Percentiles rank a stretch among this genome's conserved stretches.
phyloP scores from a whole-genome alignment of 1,284 basidiomycete genomes.

The Rhodotorula sp. region DNA sequence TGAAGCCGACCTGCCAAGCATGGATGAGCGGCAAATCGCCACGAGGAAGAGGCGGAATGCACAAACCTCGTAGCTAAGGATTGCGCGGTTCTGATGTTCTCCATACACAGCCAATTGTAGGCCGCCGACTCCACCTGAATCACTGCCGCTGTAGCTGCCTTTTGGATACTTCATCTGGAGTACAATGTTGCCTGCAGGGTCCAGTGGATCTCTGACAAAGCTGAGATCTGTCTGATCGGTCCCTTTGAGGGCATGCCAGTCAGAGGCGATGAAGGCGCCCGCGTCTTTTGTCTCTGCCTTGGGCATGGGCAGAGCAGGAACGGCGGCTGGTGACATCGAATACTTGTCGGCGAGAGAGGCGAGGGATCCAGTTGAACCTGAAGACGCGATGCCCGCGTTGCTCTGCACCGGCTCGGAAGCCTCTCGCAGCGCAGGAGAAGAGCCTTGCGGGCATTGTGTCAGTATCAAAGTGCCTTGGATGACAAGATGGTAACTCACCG shows the following conservation, averaged over 20 bases:
- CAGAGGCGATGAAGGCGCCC: neutral
- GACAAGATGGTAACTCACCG: no score
- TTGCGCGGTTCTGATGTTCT: conserved; percentile 6
- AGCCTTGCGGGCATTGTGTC: no score
- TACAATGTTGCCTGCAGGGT: neutral
- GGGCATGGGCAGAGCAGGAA: conserved; percentile 8
- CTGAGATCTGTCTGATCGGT: neutral
- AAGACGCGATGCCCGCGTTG: neutral
- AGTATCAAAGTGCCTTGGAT: no score
- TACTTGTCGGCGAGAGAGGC: conserved; percentile 14
- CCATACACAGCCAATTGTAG: conserved; percentile 17
- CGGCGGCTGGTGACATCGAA: conserved; percentile 13
- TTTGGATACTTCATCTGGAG: conserved; percentile 17
- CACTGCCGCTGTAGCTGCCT: conserved; percentile 7
- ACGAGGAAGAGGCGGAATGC: neutral
- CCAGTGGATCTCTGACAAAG: conserved; percentile 17
- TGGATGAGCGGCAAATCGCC: rapidly evolving
- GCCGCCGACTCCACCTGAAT: neutral
- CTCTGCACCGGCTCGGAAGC: no score
- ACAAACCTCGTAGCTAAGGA: conserved; percentile 22
- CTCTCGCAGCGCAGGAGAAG: no score
- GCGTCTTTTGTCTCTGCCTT: conserved; percentile 2
- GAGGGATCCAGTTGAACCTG: conserved; percentile 7
- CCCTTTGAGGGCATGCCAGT: neutral
- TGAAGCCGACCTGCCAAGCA: conserved; percentile 29